Evolutionary conservation across 2,329 filamentous ascomycete genomes (phyloP).

Genomic region (Elsinoe necatrix): DNA sequence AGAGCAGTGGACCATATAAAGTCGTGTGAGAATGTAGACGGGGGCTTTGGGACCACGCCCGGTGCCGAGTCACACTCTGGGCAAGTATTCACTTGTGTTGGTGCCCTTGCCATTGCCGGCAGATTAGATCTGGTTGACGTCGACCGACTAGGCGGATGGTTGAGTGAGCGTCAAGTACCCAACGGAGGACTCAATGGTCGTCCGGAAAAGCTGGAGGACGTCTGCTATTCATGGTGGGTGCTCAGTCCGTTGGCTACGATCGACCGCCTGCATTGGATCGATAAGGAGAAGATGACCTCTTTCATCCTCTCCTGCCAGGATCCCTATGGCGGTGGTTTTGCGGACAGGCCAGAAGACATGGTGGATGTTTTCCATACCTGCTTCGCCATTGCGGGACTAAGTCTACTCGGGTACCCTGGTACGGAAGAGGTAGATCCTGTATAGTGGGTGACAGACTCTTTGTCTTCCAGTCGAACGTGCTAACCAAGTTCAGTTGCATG

Average conservation of each 20-base stretch:
- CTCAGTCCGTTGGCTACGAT: conserved; percentile 87
- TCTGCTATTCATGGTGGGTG: conserved; percentile 99
- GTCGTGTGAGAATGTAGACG: conserved; percentile 85
- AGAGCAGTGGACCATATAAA: conserved; percentile 73
- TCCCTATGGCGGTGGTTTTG: conserved; percentile 70
- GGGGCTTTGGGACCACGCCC: conserved; percentile 81
- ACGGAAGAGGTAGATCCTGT: conserved; percentile 76
- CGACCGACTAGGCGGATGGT: conserved; percentile 77
- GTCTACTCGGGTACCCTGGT: conserved; percentile 68
- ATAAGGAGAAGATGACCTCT: conserved; percentile 63
- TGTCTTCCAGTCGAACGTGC: not conserved
- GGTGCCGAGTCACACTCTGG: conserved; percentile 91
- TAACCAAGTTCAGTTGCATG: conserved; percentile 6
- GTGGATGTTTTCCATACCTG: conserved; percentile 95
- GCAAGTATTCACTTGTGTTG: conserved; percentile 92
- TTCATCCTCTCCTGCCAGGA: conserved; percentile 93
- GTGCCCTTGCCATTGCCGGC: conserved; percentile 72
- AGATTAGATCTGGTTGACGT: conserved; percentile 70
- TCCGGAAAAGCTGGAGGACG: conserved; percentile 91
- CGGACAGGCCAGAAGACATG: conserved; percentile 86
- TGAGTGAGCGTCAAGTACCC: conserved; percentile 84
- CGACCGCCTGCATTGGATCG: conserved; percentile 82
- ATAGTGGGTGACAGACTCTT: conserved; percentile 51
- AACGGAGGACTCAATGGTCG: conserved; percentile 86
- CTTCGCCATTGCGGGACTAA: conserved; percentile 82